Evolutionary conservation across 1,139 yeast species (phyloP).

Genomic region (Debaryomyces singareniensis): DNA sequence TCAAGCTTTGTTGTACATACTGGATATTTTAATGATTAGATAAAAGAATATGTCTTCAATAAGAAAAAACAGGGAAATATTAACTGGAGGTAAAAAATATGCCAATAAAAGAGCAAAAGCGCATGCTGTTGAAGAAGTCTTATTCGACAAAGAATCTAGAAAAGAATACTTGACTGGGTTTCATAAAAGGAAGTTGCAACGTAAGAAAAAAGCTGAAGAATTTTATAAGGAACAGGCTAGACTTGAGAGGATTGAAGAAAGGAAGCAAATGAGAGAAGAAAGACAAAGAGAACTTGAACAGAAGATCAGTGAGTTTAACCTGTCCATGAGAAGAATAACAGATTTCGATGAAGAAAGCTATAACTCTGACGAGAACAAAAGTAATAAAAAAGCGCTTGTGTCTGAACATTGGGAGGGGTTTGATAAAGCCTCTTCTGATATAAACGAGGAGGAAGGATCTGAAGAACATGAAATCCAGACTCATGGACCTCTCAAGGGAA

Average conservation of each 20-base stretch:
- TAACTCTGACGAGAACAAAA: conserved; percentile 16
- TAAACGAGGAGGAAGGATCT: background rate
- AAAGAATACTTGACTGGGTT: conserved; percentile 87
- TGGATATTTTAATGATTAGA: too few relatives aligned
- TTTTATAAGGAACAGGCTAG: conserved; percentile 72
- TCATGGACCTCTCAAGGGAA: conserved; percentile 29
- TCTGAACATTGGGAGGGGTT: conserved; percentile 6
- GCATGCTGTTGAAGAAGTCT: conserved; percentile 72
- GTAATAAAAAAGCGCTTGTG: conserved; percentile 12
- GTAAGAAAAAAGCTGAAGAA: conserved; percentile 81
- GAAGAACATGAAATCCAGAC: conserved; percentile 18
- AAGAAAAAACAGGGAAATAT: conserved; percentile 67
- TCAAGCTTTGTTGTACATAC: too few relatives aligned
- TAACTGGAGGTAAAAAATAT: conserved; percentile 83
- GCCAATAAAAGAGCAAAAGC: conserved; percentile 58
- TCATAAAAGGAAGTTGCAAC: conserved; percentile 83
- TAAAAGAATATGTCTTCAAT: conserved; percentile 15
- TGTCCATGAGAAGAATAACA: conserved; percentile 42
- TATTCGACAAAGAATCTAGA: conserved; percentile 69
- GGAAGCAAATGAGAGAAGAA: conserved; percentile 64
- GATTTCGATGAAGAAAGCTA: conserved; percentile 28
- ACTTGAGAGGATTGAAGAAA: conserved; percentile 66
- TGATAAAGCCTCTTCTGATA: conserved; percentile 2
- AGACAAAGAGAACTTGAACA: conserved; percentile 59
- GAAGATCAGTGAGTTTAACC: conserved; percentile 54